A percentile compares a stretch with the other conserved stretches of the same genome.
phyloP scores from a whole-genome alignment of 2,329 filamentous ascomycete genomes.

The Fusarium bactridioides region DNA sequence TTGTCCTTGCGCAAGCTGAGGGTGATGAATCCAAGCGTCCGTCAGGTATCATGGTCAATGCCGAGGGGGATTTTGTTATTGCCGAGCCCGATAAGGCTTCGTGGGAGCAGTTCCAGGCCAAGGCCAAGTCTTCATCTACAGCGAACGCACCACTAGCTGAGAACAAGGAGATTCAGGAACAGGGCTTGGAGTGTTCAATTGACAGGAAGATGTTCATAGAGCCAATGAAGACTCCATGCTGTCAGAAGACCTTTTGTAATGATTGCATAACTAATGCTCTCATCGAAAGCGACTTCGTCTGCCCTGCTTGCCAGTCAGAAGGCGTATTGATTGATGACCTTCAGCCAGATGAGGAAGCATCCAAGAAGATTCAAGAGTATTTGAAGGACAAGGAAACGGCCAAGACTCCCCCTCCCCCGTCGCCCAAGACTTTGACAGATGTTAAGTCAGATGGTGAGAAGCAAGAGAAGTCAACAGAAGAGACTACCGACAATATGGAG shows the following conservation, averaged over 20 bases:
- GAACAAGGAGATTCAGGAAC: slow-evolving; percentile 87
- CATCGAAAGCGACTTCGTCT: slow-evolving; percentile 97
- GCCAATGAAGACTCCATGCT: slow-evolving; percentile 99
- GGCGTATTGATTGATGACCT: slow-evolving; percentile 94
- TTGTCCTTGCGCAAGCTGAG: slow-evolving; percentile 75
- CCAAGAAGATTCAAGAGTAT: slow-evolving; percentile 80
- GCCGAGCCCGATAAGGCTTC: slow-evolving; percentile 93
- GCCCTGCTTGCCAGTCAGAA: slow-evolving; percentile 89
- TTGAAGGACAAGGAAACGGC: slow-evolving; percentile 63
- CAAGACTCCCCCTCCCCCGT: slow-evolving; percentile 51
- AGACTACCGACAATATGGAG: slow-evolving; percentile 50
- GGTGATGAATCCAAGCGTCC: slow-evolving; percentile 85
- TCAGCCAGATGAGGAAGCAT: slow-evolving; percentile 79
- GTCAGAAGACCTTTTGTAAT: slow-evolving; percentile 97
- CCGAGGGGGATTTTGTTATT: slow-evolving; percentile 96
- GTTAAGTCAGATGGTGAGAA: slow-evolving; percentile 27
- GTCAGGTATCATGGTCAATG: slow-evolving; percentile 95
- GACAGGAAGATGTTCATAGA: slow-evolving; percentile 99
- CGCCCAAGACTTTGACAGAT: slow-evolving; percentile 42
- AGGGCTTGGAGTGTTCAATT: slow-evolving; percentile 90
- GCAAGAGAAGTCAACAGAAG: slow-evolving; percentile 42
- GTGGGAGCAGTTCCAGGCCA: slow-evolving; percentile 97
- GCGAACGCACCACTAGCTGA: slow-evolving; percentile 79
- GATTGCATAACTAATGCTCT: slow-evolving; percentile 99
- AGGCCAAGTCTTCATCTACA: slow-evolving; percentile 85